Evolutionary conservation across 2,329 filamentous ascomycete genomes (phyloP).

Genomic region (Colletotrichum coccodes): DNA sequence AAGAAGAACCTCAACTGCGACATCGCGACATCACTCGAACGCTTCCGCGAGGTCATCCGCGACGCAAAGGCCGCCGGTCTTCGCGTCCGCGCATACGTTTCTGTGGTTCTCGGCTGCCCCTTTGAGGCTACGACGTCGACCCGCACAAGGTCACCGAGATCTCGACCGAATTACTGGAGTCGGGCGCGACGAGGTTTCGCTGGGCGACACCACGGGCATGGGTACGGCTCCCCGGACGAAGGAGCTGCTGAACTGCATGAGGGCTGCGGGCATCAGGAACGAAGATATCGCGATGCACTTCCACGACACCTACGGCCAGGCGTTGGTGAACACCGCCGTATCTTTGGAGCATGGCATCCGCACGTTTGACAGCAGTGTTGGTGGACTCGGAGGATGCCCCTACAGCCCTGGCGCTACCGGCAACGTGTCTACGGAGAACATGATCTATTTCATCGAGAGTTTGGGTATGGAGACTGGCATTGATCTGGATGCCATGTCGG

Average conservation of each 20-base stretch:
- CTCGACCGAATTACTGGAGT: constrained; percentile 77
- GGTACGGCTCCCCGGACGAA: constrained; percentile 80
- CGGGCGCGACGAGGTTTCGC: constrained; percentile 90
- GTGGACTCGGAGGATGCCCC: constrained; percentile 84
- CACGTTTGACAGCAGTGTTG: constrained; percentile 83
- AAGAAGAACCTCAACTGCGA: constrained; percentile 85
- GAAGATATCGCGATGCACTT: constrained; percentile 85
- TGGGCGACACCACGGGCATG: constrained; percentile 92
- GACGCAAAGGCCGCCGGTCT: constrained; percentile 72
- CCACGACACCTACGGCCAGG: constrained; percentile 89
- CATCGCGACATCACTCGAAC: constrained; percentile 77
- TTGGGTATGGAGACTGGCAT: constrained; percentile 81
- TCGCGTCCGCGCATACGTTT: constrained; percentile 82
- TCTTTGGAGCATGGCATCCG: constrained; percentile 81
- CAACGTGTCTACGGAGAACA: constrained; percentile 86
- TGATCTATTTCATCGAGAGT: constrained; percentile 82
- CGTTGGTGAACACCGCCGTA: constrained; percentile 83
- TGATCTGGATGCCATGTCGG: constrained; percentile 71
- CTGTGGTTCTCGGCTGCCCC: constrained; percentile 82
- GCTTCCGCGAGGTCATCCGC: constrained; percentile 77
- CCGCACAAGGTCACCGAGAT: constrained; percentile 73
- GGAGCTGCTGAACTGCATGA: constrained; percentile 71
- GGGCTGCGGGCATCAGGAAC: constrained; percentile 73
- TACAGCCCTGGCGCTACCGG: constrained; percentile 88
- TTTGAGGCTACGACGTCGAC: constrained; percentile 74